Base-by-base conservation (phyloP, 805 yeast species). In the Ogataea naganishii region DNA sequence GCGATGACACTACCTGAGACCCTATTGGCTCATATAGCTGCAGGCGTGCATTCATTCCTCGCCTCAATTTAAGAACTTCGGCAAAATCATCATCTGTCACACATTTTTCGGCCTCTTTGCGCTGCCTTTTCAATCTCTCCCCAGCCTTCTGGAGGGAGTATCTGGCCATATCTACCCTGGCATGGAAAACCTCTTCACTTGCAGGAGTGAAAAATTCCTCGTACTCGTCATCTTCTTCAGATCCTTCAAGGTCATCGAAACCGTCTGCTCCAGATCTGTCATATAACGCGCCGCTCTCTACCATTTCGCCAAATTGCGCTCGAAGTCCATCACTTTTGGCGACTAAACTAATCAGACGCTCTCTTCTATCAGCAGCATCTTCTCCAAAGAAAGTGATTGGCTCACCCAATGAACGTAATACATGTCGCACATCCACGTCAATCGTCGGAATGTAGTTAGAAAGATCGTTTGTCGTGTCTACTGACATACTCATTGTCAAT, bases 181-280 rank as follows among this genome's bases (percentile, higher is more conserved):
- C 65, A 2, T 62, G 56, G 6, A 65, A 54, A 7, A 88, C 51
- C 5, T 62, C 69, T 4, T 55, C 58, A 0, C 69, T 53, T 0
- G 94, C 95, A 0, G 94, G 94, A 0, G 95, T 85, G 45, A 75
- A 85, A 46, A 80, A 86, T 36, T 85, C 95, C 29, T 79, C 94
- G 10, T 82, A 79, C 7, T 74, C 78, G 1, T 64, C 75, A 3
- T 59, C 72, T 1, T 55, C 66, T 1, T 53, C 68, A 7, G 40
- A 41, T n/a, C 21, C 36, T 10, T 39, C 39, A 10, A 14, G 37
- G 8, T 29, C 34, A n/a, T 36, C 33, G 11, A 35, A 36, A 3
- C 31, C 20, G 22, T 34, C 29, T 26, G 9, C 36, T 24, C 26
- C 34, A 19, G 10, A 28, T 5, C 15, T 14, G 7, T 17, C 30